Percentiles rank a stretch among this genome's conserved stretches.
Evolutionary conservation across 2,329 filamentous ascomycete genomes (phyloP).

Genomic region (Didymosphaeria variabile): DNA sequence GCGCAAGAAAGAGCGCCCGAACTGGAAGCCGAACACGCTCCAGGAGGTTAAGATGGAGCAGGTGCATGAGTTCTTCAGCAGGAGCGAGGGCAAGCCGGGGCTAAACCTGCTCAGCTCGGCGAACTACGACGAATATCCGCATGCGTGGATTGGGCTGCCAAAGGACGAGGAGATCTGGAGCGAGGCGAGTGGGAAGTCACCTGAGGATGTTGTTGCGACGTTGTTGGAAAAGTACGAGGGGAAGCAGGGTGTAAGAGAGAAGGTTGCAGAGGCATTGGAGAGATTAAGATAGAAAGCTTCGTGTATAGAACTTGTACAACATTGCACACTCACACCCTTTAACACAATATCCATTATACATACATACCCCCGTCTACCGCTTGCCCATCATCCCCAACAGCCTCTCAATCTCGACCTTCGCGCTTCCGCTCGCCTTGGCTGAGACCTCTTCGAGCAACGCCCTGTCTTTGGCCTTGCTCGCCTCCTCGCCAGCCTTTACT

Average conservation of each 20-base stretch:
- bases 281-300: constrained; percentile 22
- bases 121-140: constrained; percentile 78
- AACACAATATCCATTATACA: not conserved
- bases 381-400: constrained; percentile 65
- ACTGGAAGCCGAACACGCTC: constrained; percentile 79
- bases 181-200: constrained; percentile 48
- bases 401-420: constrained; percentile 82
- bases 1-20: constrained; percentile 71
- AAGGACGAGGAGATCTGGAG: constrained; percentile 69
- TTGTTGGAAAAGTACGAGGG: constrained; percentile 54
- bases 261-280: constrained; percentile 70
- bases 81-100: constrained; percentile 29
- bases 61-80: constrained; percentile 74
- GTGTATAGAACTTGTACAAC: constrained; percentile 8
- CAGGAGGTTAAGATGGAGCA: constrained; percentile 68
- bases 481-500: constrained; percentile 90
- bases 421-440: constrained; percentile 74
- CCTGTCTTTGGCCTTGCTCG: constrained; percentile 80
- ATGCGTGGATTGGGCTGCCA: constrained; percentile 75
- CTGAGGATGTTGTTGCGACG: constrained; percentile 50
- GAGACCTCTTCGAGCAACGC: constrained; percentile 78
- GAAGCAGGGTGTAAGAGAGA: constrained; percentile 62
- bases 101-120: constrained; percentile 69
- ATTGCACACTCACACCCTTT: not conserved
- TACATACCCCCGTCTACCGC: constrained; percentile 16